Base-by-base conservation (phyloP, 768 basidiomycete genomes). In the Ephemerocybe angulata region DNA sequence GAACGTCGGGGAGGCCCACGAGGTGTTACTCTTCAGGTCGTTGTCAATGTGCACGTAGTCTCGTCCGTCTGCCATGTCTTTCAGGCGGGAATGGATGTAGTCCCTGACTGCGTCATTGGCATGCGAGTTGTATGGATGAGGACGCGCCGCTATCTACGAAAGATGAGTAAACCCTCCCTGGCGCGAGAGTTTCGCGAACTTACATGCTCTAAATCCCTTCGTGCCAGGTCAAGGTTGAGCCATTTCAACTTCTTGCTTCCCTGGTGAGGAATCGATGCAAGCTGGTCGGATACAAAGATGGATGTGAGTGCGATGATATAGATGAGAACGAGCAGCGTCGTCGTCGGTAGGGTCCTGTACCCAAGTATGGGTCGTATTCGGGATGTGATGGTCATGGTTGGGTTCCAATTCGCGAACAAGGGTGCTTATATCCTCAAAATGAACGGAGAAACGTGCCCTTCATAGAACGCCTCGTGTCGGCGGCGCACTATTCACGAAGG, bases 91-190 rank as follows among this genome's bases (percentile, higher is more conserved):
- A 25, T 88, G 70, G 29, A 93, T 68, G 64, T 84, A 85, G 0
- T 68, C 63, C 48, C 80, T 83, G 24, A 90, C 86, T 25, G 75
- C 61, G 59, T 88, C 86, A 63, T 93, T 93, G 17, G 83, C 79
- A 69, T 85, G 87, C 1, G 88, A 89, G 62, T 87, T 84, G 70
- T 84, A 90, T 0, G 90, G 84, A 67, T 88, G 90, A 0, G 90
- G 91, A 25, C 77, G 77, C 5, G 77, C 71, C 4, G 90, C 77
- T 56, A 93, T 84, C 85, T 75, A 51, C 19, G 53, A 15, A 41
- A 13, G 30, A 11, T 31, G 30, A 6, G n/a, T 25, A 24, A 41
- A n/a, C 10, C 15, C 27, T 8, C 35, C 21, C 29, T 1, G 19
- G 1, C 19, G 8, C 8, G 24, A 37, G 19, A 13, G 50, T 13